Base-by-base conservation (phyloP, 2,329 filamentous ascomycete species). In the Nannizziopsis arthrosporioides region DNA sequence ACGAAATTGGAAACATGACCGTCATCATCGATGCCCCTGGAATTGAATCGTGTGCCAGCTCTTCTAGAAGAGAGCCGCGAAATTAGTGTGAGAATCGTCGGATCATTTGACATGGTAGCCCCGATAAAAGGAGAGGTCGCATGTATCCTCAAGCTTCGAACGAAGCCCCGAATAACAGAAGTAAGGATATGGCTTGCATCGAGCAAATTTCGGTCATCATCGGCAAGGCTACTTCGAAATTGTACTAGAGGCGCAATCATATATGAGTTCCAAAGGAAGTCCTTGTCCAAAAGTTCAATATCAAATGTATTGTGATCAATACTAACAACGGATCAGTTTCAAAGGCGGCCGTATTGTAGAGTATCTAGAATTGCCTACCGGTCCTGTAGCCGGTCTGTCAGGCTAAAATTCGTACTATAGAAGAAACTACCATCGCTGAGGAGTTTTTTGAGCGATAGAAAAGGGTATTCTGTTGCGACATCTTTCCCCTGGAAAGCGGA, bases 1-100 rank as follows among this genome's bases (percentile, higher is more conserved):
- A 96, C 92, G 66, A 94, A 98, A 65, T 98, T 98, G 52, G 92
- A 89, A 22, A 96, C 92, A 58, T 96, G 87, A 11, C 92, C 92
- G 60, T 96, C 88, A 62, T 98, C 92, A 61, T 98, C 92, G 54
- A 98, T 94, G 35, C 92, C 92, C 56, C 92, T 78, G n/a, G 90
- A 84, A 64, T 96, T 96, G 73, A 96, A 98, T 36, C 92, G 78
- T 12, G 92, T 98, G 17, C 92, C 92, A 14, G 92, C 92, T 68
- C 90, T 80, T 56, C 81, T 77, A 61, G 89, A 96, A 1, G 92
- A 96, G 34, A 96, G 73, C 30, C 92, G 79, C 1, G 92, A 96
- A 53, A 96, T 92, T 17, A 96, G 73, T 0, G 89, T 95, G 57
- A 98, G 72, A 47, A 80, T 83, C 1, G 88, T 89, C 0, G 90